Conservation (phyloP, 2,329 filamentous ascomycete species). For the Arthroderma sp. region DNA sequence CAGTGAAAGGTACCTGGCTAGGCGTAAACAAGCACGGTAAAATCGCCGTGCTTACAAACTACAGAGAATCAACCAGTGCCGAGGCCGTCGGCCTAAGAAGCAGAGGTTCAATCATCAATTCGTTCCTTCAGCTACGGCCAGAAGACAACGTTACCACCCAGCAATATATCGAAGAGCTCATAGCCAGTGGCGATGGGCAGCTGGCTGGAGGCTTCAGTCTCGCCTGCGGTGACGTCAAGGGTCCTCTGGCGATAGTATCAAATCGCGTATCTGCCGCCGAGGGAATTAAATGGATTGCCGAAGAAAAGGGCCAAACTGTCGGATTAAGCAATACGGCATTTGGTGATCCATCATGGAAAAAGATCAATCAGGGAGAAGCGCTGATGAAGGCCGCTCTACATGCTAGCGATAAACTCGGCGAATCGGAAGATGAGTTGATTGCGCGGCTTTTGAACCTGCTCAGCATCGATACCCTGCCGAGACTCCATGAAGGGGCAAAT, state of each 20-base stretch:
- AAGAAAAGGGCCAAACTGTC: conserved; percentile 37
- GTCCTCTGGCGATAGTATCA: conserved; percentile 46
- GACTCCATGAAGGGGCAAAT: conserved; percentile 33
- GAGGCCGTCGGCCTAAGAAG: conserved; percentile 36
- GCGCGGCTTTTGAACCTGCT: conserved; percentile 40
- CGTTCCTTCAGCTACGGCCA: conserved; percentile 40
- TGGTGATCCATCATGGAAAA: conserved; percentile 47
- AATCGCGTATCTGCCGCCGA: conserved; percentile 44
- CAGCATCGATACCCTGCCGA: conserved; percentile 42
- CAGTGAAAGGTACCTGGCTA: conserved; percentile 51
- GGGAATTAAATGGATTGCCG: conserved; percentile 39
- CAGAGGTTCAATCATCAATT: conserved; percentile 46
- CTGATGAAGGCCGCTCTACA: conserved; percentile 38
- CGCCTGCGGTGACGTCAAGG: conserved; percentile 43
- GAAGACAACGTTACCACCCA: conserved; percentile 30
- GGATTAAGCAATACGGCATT: conserved; percentile 50
- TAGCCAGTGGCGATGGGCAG: conserved; percentile 40
- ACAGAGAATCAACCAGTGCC: conserved; percentile 40
- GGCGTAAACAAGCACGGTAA: conserved; percentile 48
- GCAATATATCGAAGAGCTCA: conserved; percentile 41
- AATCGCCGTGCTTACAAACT: conserved; percentile 51
- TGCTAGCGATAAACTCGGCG: conserved; percentile 28
- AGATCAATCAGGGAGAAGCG: conserved; percentile 45
- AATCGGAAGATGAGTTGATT: conserved; percentile 38
- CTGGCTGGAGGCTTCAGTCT: conserved; percentile 49